phyloP scores from a whole-genome alignment of 2,329 filamentous ascomycete species.

The Thielaviopsis ethacetica region DNA sequence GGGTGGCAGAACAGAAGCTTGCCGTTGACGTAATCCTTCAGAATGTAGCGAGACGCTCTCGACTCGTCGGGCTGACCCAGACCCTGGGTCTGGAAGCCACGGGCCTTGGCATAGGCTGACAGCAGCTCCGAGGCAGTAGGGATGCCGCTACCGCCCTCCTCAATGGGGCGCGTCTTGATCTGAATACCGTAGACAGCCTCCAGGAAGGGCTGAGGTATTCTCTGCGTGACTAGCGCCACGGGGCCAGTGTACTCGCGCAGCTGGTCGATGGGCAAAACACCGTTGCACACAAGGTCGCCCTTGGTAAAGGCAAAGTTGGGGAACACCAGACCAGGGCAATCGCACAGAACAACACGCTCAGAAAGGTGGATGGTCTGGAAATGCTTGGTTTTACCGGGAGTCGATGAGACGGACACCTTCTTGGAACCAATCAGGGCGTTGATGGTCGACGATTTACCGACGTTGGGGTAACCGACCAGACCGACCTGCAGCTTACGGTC shows the following conservation, averaged over 20 bases:
- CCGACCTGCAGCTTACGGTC: conserved; percentile 69
- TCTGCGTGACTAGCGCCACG: conserved; percentile 61
- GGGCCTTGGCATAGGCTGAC: conserved; percentile 67
- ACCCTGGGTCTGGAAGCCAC: conserved; percentile 82
- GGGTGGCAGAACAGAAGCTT: conserved; percentile 88
- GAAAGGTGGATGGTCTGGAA: conserved; percentile 97
- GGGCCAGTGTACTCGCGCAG: conserved; percentile 85
- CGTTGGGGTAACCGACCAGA: conserved; percentile 93
- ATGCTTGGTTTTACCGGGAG: conserved; percentile 96
- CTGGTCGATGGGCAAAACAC: conserved; percentile 90
- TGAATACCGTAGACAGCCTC: conserved; percentile 90
- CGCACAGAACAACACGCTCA: conserved; percentile 77
- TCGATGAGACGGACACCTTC: conserved; percentile 95
- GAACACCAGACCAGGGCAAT: conserved; percentile 97
- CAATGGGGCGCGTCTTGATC: conserved; percentile 61
- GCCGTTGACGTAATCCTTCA: conserved; percentile 96
- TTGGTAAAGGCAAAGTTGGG: conserved; percentile 96
- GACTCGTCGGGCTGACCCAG: conserved; percentile 87
- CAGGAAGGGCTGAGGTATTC: conserved; percentile 76
- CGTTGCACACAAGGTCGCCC: conserved; percentile 88
- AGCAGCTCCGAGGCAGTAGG: conserved; percentile 78
- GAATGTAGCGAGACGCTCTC: conserved; percentile 69
- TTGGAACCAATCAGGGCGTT: conserved; percentile 97
- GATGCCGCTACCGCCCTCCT: conserved; percentile 82
- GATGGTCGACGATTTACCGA: conserved; percentile 97